Conservation (phyloP, 768 basidiomycete genomes). For the button mushroom (Agaricus bisporus) region DNA sequence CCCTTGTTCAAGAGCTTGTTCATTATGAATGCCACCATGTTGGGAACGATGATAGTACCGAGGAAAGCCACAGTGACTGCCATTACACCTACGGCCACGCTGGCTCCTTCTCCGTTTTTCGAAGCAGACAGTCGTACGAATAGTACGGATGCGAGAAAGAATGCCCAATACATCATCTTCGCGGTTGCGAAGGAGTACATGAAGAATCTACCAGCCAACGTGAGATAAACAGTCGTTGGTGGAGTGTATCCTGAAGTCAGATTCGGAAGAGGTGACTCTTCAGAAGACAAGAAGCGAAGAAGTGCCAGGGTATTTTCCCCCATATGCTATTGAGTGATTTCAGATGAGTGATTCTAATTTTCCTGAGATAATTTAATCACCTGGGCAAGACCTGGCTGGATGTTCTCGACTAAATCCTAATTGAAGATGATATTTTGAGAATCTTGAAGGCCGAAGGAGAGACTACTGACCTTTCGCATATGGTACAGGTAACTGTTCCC, state of each 20-base stretch:
- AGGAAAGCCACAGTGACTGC: constrained; percentile 47
- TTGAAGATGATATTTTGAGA: neutral
- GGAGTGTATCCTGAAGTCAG: constrained; percentile 44
- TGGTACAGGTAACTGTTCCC: constrained; percentile 94
- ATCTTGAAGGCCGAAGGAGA: neutral
- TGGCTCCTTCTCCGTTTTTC: constrained; percentile 13
- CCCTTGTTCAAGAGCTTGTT: constrained; percentile 50
- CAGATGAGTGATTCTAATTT: constrained; percentile 2
- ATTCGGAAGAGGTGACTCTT: constrained; percentile 61
- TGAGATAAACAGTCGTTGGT: constrained; percentile 75
- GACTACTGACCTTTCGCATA: constrained; percentile 63
- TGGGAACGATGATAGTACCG: constrained; percentile 58
- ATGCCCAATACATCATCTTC: constrained; percentile 49
- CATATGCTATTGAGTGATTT: constrained; percentile 57
- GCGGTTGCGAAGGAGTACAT: constrained; percentile 74
- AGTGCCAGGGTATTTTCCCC: constrained; percentile 83
- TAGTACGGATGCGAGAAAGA: constrained; percentile 40
- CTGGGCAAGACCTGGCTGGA: constrained; percentile 76
- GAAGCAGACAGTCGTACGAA: constrained; percentile 34
- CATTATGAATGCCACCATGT: constrained; percentile 70
- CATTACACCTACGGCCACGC: constrained; percentile 36
- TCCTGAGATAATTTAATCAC: constrained; percentile 15
- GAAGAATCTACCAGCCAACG: constrained; percentile 65
- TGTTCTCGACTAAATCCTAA: constrained; percentile 77
- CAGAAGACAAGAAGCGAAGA: constrained; percentile 64